Evolutionary conservation across 768 basidiomycete species (phyloP).

Genomic region (Mycena filopes): DNA sequence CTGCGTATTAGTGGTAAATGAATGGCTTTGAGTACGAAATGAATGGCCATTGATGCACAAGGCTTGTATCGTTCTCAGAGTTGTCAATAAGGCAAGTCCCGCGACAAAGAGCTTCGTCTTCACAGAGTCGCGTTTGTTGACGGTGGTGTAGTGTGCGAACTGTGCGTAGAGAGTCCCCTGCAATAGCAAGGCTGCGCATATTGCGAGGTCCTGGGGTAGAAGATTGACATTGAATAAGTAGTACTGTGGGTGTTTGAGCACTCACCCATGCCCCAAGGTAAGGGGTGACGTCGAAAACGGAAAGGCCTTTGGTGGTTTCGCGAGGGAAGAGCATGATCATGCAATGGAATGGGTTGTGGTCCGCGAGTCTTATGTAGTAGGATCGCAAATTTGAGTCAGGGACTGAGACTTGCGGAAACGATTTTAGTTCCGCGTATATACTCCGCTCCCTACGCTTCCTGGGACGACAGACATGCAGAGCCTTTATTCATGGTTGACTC

Average conservation of each 20-base stretch:
- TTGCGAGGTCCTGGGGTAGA: not conserved
- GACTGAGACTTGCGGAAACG: slow-evolving; percentile 1
- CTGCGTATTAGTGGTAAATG: not conserved
- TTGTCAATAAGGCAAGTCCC: not conserved
- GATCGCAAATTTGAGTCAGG: slow-evolving; percentile 7
- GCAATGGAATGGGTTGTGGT: too few relatives aligned
- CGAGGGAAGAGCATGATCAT: not conserved
- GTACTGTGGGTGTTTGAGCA: not conserved
- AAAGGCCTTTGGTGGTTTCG: not conserved
- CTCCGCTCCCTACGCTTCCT: too few relatives aligned
- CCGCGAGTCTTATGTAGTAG: not conserved
- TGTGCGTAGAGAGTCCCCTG: not conserved
- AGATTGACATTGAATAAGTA: not conserved
- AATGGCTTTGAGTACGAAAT: too few relatives aligned
- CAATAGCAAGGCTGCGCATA: not conserved
- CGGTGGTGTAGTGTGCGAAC: not conserved
- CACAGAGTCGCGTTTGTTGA: not conserved
- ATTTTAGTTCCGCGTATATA: too few relatives aligned
- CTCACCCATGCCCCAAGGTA: not conserved
- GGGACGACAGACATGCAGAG: too few relatives aligned
- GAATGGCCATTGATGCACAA: not conserved
- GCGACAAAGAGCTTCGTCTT: slow-evolving; percentile 1
- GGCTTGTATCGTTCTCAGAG: not conserved
- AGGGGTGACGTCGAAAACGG: not conserved
- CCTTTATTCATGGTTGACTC: too few relatives aligned